Percentiles rank a stretch among this genome's conserved stretches.
Conservation (phyloP, 164 flowering plant genomes). For the Cinnamomum chago region DNA sequence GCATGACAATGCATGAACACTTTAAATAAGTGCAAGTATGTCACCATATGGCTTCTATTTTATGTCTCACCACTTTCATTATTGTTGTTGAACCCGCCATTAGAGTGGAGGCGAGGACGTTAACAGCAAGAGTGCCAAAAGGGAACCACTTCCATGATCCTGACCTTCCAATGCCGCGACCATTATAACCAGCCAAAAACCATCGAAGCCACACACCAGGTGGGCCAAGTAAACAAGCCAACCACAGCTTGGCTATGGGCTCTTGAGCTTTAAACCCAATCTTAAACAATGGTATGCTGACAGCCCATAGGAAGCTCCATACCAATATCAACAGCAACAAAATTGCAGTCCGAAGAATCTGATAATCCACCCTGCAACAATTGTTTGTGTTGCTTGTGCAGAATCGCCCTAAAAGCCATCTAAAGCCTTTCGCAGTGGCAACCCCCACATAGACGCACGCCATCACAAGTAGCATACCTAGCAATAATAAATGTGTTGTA, state of each 20-base stretch:
- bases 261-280: constrained; percentile 33
- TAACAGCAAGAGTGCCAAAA: constrained; percentile 81
- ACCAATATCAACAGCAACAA: constrained; percentile 34
- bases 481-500: background rate
- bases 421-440: constrained; percentile 68
- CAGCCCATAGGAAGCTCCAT: constrained; percentile 40
- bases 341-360: constrained; percentile 27
- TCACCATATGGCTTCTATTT: too few species aligned
- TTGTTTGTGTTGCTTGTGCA: constrained; percentile 2
- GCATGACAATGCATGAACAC: too few species aligned
- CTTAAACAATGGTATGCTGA: constrained; percentile 39
- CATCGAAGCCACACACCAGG: constrained; percentile 91
- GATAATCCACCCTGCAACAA: constrained; percentile 30
- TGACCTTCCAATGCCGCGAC: constrained; percentile 60
- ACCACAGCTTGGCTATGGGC: constrained; percentile 56
- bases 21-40: too few species aligned
- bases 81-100: constrained; percentile 76
- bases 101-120: constrained; percentile 72
- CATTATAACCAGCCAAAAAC: constrained; percentile 79
- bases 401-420: constrained; percentile 34
- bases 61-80: constrained; percentile 51
- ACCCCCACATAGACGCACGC: constrained; percentile 62
- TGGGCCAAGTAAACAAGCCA: constrained; percentile 82
- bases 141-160: constrained; percentile 72
- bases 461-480: constrained; percentile 64